Percentiles rank a stretch among this genome's conserved stretches.
Conservation (phyloP, 140 eudicot genomes). For the Stevia rebaudiana region DNA sequence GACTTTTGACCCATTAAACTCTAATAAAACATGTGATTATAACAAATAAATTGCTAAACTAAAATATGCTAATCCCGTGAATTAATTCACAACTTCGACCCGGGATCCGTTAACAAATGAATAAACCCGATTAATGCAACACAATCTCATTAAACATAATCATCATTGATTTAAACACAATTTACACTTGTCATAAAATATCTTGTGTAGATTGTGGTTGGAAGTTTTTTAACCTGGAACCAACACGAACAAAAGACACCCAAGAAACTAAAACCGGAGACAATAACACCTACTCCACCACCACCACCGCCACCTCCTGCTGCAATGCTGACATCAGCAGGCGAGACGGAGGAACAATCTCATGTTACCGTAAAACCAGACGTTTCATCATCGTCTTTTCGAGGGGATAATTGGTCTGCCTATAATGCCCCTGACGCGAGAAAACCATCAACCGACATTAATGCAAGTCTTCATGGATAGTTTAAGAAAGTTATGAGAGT, state of each 20-base stretch:
- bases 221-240: conserved; percentile 65
- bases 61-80: too few relatives aligned
- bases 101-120: too few relatives aligned
- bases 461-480: conserved; percentile 37
- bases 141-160: too few relatives aligned
- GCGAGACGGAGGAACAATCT: conserved; percentile 34
- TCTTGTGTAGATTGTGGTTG: conserved; percentile 60
- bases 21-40: too few relatives aligned
- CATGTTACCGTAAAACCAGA: conserved; percentile 15
- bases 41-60: too few relatives aligned
- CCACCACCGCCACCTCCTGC: conserved; percentile 33
- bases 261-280: conserved; percentile 47
- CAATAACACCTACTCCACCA: conserved; percentile 13
- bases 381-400: conserved; percentile 33
- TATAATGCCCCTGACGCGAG: conserved; percentile 33
- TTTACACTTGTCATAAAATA: background rate
- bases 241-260: conserved; percentile 59
- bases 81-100: too few relatives aligned
- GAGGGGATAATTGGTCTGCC: conserved; percentile 60
- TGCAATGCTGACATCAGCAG: conserved; percentile 27
- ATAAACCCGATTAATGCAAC: too few relatives aligned
- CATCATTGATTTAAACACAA: too few relatives aligned
- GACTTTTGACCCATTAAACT: too few relatives aligned
- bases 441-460: conserved; percentile 46
- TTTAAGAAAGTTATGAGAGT: conserved; percentile 1